Base-by-base conservation (phyloP, 805 yeast species). In the Yarrowia alimentaria region DNA sequence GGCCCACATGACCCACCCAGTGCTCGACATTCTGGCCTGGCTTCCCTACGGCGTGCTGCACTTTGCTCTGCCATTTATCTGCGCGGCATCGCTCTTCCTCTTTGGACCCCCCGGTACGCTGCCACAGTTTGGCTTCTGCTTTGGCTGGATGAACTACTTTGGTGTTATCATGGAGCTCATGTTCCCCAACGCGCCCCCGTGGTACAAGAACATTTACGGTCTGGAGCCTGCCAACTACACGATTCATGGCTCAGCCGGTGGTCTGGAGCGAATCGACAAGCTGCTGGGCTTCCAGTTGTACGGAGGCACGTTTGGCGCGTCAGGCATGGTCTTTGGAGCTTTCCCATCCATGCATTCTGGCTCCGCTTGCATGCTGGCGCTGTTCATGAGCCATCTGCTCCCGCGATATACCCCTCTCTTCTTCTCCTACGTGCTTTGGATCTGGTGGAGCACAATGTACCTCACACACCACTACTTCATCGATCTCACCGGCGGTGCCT, bases 391-490 rank as follows among this genome's bases (percentile, higher is more conserved):
- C 49, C 87, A 88, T 71, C 70, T 89, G 51, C 90, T 90, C 64
- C 98, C 98, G 10, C 73, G 69, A 32, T 71, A 72, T 40, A 72
- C 79, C 1, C 80, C 83, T 6, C 54, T 85, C 6, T 85, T 88
- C 74, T 74, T 82, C 64, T 67, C 73, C 14, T 93, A 91, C 64
- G 93, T 88, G n/a, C 69, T 80, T 56, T 88, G 95, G 94, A 75
- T 93, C 58, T 91, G 98, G 98, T 93, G 96, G 95, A 78, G 93
- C 45, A 93, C 98, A 12, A 91, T 91, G 99, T 91, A 91, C 67
- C 75, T 91, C 61, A 91, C 97, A 0, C 99, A 91, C 68, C 99
- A 91, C 68, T 91, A 91, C 66, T 93, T 93, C 62, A 80, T 91
- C 54, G 98, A 91, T 64, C 77, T 91, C 49, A 86, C 87, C 61